Percentiles rank a stretch among this genome's conserved stretches.
phyloP scores from a whole-genome alignment of 1,284 basidiomycete species.

The Heterobasidion occidentale region DNA sequence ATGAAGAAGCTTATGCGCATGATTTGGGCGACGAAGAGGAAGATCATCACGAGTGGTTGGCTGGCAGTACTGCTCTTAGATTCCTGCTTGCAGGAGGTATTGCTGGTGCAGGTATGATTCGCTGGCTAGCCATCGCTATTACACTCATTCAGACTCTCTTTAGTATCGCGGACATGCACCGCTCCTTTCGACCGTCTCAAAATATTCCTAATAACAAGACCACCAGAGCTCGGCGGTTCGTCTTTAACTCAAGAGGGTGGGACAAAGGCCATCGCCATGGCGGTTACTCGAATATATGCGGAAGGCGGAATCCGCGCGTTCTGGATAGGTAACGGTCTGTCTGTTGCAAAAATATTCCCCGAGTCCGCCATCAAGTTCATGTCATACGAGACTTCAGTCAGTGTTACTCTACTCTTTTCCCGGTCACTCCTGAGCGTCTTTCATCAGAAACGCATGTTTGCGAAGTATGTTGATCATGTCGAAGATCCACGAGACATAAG shows the following conservation, averaged over 20 bases:
- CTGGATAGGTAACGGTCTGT: constrained; percentile 86
- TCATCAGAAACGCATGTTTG: constrained; percentile 84
- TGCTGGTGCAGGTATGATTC: constrained; percentile 76
- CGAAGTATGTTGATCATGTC: constrained; percentile 86
- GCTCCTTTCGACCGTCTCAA: constrained; percentile 98
- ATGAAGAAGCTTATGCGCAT: constrained; percentile 32
- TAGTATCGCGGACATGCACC: constrained; percentile 92
- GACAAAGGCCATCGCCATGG: constrained; percentile 62
- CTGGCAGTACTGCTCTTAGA: constrained; percentile 71
- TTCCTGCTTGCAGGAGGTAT: constrained; percentile 93
- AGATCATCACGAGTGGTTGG: constrained; percentile 58
- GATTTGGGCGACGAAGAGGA: constrained; percentile 48
- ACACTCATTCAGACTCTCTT: constrained; percentile 5
- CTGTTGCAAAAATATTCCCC: constrained; percentile 89
- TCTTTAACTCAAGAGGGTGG: constrained; percentile 35
- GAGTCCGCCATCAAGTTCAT: constrained; percentile 99
- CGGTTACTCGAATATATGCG: constrained; percentile 73
- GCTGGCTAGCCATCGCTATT: background rate
- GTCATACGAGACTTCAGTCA: constrained; percentile 84
- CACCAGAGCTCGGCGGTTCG: constrained; percentile 58
- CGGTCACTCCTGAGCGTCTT: constrained; percentile 6
- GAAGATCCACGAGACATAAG: constrained; percentile 88
- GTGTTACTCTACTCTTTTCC: constrained; percentile 23
- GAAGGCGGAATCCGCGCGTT: constrained; percentile 88
- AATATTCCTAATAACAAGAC: constrained; percentile 90